These are phyloP conservation scores for Sesbania bispinosa DNA, from an alignment of 306 rosid species.

Conservation along the genomic window DNA sequence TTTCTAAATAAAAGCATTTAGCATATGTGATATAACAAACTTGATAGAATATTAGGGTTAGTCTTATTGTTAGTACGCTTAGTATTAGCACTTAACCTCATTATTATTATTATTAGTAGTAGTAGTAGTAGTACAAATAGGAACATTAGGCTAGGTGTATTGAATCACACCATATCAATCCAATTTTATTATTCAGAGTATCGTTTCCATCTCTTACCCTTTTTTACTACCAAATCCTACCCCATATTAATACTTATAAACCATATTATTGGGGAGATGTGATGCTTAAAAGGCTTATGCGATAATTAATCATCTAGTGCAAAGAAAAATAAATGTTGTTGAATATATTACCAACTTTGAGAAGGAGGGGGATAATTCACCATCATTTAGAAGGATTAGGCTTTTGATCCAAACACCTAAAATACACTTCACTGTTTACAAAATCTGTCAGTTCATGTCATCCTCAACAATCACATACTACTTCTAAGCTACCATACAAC, in stretches of 20 bases:
- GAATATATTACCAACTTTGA: neutral
- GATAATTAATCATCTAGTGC: neutral
- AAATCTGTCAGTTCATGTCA: neutral
- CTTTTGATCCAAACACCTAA: neutral
- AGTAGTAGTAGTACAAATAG: neutral
- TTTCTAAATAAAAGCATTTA: neutral
- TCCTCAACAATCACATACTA: neutral
- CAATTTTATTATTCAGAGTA: neutral
- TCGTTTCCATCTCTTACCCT: neutral
- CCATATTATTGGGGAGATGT: neutral
- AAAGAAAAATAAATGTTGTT: neutral
- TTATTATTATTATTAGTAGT: too few relatives aligned
- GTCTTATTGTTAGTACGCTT: neutral
- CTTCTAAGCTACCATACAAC: neutral
- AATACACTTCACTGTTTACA: neutral
- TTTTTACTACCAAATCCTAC: neutral
- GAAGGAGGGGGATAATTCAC: neutral
- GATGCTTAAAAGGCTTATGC: neutral
- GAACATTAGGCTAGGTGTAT: neutral
- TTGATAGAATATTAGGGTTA: neutral
- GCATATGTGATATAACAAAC: neutral
- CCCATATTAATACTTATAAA: neutral
- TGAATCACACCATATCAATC: neutral
- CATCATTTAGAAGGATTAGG: neutral
- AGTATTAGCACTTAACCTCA: neutral